phyloP scores from a whole-genome alignment of 306 rosid species.

The Parietaria judaica region DNA sequence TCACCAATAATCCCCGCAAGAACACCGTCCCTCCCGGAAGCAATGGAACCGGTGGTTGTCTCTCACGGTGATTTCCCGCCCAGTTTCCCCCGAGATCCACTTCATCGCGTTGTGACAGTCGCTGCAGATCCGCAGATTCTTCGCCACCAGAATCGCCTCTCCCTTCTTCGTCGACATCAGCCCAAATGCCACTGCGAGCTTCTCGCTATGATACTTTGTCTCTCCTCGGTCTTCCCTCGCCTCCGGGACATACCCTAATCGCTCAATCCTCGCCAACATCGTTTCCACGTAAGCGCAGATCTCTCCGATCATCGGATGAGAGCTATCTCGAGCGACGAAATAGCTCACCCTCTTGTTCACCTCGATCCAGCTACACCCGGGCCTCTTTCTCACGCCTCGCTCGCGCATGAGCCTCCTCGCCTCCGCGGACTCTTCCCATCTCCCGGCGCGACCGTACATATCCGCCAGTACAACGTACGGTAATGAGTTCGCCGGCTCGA shows the following conservation, averaged over 20 bases:
- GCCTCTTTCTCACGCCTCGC: conserved; percentile 71
- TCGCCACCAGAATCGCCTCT: conserved; percentile 62
- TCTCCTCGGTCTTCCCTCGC: conserved; percentile 55
- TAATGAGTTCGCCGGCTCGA: conserved; percentile 57
- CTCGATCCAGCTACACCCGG: conserved; percentile 90
- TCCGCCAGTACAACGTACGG: conserved; percentile 64
- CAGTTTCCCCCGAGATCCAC: conserved; percentile 45
- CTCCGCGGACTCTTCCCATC: conserved; percentile 60
- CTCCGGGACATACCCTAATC: conserved; percentile 60
- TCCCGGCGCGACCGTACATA: conserved; percentile 55
- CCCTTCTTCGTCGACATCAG: conserved; percentile 53
- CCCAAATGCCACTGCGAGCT: conserved; percentile 70
- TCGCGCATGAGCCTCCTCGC: conserved; percentile 57
- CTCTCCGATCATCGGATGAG: conserved; percentile 64
- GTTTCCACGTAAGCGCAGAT: conserved; percentile 55
- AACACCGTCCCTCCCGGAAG: conserved; percentile 62
- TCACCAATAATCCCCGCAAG: conserved; percentile 84
- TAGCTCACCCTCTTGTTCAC: conserved; percentile 44
- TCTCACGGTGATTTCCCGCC: conserved; percentile 73
- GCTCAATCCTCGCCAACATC: conserved; percentile 49
- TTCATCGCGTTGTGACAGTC: conserved; percentile 84
- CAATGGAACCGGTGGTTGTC: conserved; percentile 73
- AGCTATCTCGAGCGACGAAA: conserved; percentile 70
- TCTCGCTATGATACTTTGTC: conserved; percentile 71
- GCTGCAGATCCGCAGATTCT: conserved; percentile 75